Conservation (phyloP, 805 yeast species). For the Starmera dryadoides region DNA sequence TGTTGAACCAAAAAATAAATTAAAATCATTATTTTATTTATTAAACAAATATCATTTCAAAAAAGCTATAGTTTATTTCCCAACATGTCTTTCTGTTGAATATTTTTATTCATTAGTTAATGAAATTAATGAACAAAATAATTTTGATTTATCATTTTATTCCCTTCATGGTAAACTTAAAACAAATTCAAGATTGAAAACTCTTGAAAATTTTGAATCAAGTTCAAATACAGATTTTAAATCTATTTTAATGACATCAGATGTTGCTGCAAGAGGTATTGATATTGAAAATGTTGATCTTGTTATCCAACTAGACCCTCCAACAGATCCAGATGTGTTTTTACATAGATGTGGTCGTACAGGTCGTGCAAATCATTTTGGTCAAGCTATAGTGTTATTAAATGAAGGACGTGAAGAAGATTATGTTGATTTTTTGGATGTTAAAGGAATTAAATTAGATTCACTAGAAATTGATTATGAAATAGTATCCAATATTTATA, state of each 20-base stretch:
- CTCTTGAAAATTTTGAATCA: constrained; percentile 48
- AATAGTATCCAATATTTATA: not conserved
- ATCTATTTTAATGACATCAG: constrained; percentile 79
- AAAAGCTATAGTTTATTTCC: constrained; percentile 86
- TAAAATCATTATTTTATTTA: constrained; percentile 50
- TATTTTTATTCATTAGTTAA: constrained; percentile 59
- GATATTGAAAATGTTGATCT: constrained; percentile 93
- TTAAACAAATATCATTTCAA: constrained; percentile 49
- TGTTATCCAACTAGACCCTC: constrained; percentile 93
- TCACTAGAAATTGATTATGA: constrained; percentile 22
- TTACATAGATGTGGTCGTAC: constrained; percentile 94
- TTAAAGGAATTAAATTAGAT: constrained; percentile 52
- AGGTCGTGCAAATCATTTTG: constrained; percentile 83
- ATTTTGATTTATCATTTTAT: constrained; percentile 36
- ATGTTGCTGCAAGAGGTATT: constrained; percentile 97
- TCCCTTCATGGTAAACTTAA: constrained; percentile 89
- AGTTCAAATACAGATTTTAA: constrained; percentile 25
- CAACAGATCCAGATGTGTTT: constrained; percentile 86
- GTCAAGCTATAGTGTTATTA: constrained; percentile 71
- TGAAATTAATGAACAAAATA: constrained; percentile 23
- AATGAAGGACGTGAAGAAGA: constrained; percentile 74
- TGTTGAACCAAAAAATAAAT: constrained; percentile 52
- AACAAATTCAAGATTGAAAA: constrained; percentile 71
- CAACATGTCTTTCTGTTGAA: constrained; percentile 82
- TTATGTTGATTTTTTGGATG: constrained; percentile 71